Evolutionary conservation across 1,284 basidiomycete species (phyloP).

Genomic region (Austroboletus novae-zelandiae): DNA sequence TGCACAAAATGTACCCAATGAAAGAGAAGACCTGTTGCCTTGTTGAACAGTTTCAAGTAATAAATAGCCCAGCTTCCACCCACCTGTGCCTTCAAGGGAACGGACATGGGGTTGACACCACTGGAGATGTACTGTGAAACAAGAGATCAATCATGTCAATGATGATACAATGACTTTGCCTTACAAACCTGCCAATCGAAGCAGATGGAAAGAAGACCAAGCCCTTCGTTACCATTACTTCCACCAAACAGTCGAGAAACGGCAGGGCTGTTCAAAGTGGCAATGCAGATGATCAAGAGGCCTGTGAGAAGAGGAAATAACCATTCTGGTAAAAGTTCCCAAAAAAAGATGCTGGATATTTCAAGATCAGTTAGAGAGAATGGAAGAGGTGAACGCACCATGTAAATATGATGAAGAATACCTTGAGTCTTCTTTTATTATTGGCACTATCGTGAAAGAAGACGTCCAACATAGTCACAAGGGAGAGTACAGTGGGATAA

Average conservation of each 20-base stretch:
- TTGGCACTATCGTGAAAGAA: slow-evolving; percentile 49
- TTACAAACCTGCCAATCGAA: slow-evolving; percentile 52
- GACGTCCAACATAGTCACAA: slow-evolving; percentile 57
- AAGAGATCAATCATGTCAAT: no score
- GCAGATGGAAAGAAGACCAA: slow-evolving; percentile 48
- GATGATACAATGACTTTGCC: background rate
- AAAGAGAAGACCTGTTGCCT: slow-evolving; percentile 36
- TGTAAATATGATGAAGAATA: slow-evolving; percentile 51
- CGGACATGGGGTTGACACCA: slow-evolving; percentile 41
- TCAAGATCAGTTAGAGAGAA: background rate
- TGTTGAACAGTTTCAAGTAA: background rate
- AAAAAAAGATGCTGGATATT: slow-evolving; percentile 42
- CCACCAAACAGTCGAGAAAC: slow-evolving; percentile 62
- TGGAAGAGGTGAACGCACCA: slow-evolving; percentile 25
- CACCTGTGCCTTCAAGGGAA: slow-evolving; percentile 44
- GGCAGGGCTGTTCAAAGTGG: slow-evolving; percentile 43
- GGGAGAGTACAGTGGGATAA: slow-evolving; percentile 52
- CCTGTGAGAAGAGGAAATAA: slow-evolving; percentile 49
- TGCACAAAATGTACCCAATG: slow-evolving; percentile 45
- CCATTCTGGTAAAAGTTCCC: slow-evolving; percentile 55
- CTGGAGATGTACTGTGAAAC: slow-evolving; percentile 42
- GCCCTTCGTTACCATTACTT: slow-evolving; percentile 57
- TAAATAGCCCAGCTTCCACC: background rate
- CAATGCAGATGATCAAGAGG: slow-evolving; percentile 57
- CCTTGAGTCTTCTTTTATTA: slow-evolving; percentile 42